Evolutionary conservation across 2,329 filamentous ascomycete genomes (phyloP).

Genomic region (Pseudohalonectria lignicola): DNA sequence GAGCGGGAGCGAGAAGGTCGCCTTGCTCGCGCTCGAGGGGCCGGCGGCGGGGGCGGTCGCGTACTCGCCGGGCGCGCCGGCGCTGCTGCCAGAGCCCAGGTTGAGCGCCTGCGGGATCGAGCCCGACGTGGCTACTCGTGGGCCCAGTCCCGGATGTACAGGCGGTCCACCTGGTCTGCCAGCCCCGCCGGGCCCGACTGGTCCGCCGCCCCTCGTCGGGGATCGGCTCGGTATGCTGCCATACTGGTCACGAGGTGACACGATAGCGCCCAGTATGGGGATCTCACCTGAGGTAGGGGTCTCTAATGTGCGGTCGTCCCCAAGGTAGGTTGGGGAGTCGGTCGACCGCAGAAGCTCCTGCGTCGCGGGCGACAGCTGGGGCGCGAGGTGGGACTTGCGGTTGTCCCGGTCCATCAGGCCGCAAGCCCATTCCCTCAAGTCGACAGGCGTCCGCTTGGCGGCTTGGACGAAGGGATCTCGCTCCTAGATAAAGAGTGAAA

Average conservation of each 20-base stretch:
- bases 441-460: slow-evolving; percentile 90
- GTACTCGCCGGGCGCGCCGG: slow-evolving; percentile 8
- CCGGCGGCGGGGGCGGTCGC: slow-evolving; percentile 12
- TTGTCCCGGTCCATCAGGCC: slow-evolving; percentile 92
- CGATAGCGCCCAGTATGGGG: slow-evolving; percentile 48
- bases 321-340: slow-evolving; percentile 44
- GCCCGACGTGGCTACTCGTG: slow-evolving; percentile 38
- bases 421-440: slow-evolving; percentile 87
- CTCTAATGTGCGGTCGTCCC: slow-evolving; percentile 33
- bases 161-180: slow-evolving; percentile 32
- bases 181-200: slow-evolving; percentile 21
- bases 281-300: slow-evolving; percentile 66
- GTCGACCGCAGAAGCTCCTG: slow-evolving; percentile 60
- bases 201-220: slow-evolving; percentile 36
- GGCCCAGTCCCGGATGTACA: slow-evolving; percentile 41
- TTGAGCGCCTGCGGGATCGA: no score
- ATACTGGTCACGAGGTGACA: slow-evolving; percentile 40
- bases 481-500: slow-evolving; percentile 48
- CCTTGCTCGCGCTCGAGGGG: slow-evolving; percentile 30
- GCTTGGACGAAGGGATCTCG: slow-evolving; percentile 91
- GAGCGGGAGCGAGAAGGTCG: slow-evolving; percentile 53
- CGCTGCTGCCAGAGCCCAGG: slow-evolving; percentile 17
- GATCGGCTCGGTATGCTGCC: slow-evolving; percentile 35
- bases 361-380: slow-evolving; percentile 67
- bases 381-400: slow-evolving; percentile 84